Base-by-base conservation (phyloP, 345 rosid genomes). In the Corymbia maculata region DNA sequence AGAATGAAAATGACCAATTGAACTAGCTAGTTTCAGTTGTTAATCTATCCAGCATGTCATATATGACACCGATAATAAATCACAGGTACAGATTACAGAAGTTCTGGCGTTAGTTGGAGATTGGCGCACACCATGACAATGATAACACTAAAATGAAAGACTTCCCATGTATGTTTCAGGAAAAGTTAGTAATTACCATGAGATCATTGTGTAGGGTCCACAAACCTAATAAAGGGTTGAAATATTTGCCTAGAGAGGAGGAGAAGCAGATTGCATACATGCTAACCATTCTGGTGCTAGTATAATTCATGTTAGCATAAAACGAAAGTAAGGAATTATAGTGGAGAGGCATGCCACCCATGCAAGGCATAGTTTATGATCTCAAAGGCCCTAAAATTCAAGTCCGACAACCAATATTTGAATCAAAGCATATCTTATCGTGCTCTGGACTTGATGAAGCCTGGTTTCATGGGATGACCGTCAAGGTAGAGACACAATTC, bases 1-100 rank as follows among this genome's bases (percentile, higher is more conserved):
- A 70, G 91, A 89, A 90, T 91, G 94, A 94, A 93, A 93, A 94
- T 93, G 94, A 89, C 92, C 82, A 64, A 51, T 52, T 53, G 68
- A 79, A 86, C 57, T 64, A 22, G 85, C 45, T 75, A 28, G 52
- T 30, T 68, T 36, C 9, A 42, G 44, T 49, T 64, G 70, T 22
- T 50, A n/a, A 64, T 53, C 14, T 42, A 85, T 30, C 51, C 85
- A n/a, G 86, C 15, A 47, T 79, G 49, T 79, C 57, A 51, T 57
- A 24, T 22, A 51, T 49, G 50, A 32, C 32, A n/a, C 45, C 15
- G 36, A 66, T 13, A 51, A 66, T 47, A 51, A 70, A 51, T 49
- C 57, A 24, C 86, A 26, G 42, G 26, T 42, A 32, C 80, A 70
- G 45, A 36, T 70, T 70, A 45, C 24, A 70, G 6, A 70, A 70